Evolutionary conservation across 1,284 basidiomycete genomes (phyloP), one percentile per base, ranked within the genome.

Genomic region (Pterulicium gracile): DNA sequence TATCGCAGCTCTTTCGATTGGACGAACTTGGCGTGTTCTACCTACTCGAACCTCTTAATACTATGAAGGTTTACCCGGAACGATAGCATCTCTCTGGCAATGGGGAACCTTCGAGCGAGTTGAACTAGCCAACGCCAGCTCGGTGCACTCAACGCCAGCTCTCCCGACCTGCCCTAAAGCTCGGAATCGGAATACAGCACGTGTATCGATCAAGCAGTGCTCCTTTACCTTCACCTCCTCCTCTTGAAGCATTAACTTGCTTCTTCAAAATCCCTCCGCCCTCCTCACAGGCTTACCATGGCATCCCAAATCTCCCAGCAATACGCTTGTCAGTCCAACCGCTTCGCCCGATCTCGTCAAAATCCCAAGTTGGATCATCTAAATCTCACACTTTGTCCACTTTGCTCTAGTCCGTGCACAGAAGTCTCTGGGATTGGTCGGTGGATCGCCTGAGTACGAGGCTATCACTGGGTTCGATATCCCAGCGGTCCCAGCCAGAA

Each of bases 381-480:
- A 43, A 45, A 15, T 27, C 18, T 41, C 23, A 17, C 19, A 45
- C 46, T 46, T 35, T 43, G 49, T 41, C 34, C 34, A 46, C 27
- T 44, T 54, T 45, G 34, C 49, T 47, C 21, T 59, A 92, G 90
- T 82, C 72, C 89, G 94, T 62, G 88, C 94, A 44, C 92, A 95
- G 77, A 98, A 96, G 79, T 77, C 78, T 48, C 71, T 94, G 50
- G 90, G 89, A 52, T 77, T 98, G 58, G 80, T 91, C 58, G 77
- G 81, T 51, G 89, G 87, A 36, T 73, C 81, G 14, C 91, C 94
- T 45, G 73, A 78, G 54, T 97, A 92, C 63, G 62, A 70, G 20
- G 65, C 81, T 18, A 67, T 88, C 35, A 65, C 76, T 48, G 79
- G 76, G 46, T 88, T 95, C 56, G 67, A 72, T 49, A 68, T 67